Evolutionary conservation across 75 land plant species (phyloP).

Genomic region (Cryptomeria japonica): DNA sequence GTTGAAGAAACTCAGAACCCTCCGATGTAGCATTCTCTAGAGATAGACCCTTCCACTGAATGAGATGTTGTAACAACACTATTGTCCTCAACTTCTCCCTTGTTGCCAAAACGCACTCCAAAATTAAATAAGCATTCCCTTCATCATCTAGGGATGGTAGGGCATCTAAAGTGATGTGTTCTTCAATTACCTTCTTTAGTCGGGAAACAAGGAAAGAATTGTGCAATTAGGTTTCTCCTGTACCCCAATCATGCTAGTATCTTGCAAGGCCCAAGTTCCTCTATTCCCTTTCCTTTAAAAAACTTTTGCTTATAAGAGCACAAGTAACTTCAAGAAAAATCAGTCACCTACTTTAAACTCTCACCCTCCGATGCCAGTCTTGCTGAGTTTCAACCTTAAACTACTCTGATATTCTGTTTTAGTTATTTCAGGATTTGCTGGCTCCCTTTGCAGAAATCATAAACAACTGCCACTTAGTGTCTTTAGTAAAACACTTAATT

Average conservation of each 20-base stretch:
- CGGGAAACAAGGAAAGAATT: neutral
- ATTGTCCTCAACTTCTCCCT: neutral
- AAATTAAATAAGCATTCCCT: no score
- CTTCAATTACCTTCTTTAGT: neutral
- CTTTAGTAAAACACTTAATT: neutral
- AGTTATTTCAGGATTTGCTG: neutral
- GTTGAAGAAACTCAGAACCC: neutral
- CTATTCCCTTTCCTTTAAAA: neutral
- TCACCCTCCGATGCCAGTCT: neutral
- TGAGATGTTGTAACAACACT: neutral
- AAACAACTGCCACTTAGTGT: neutral
- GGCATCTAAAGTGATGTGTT: neutral
- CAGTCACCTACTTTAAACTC: neutral
- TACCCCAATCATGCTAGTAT: neutral
- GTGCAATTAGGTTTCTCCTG: neutral
- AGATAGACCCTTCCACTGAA: neutral
- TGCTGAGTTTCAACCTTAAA: conserved; percentile 20
- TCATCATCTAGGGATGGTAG: neutral
- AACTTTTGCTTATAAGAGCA: neutral
- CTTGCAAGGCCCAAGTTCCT: neutral
- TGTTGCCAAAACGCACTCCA: neutral
- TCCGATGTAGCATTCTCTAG: neutral
- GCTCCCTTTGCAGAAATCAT: neutral
- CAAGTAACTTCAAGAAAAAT: neutral
- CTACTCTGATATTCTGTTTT: neutral